Base-by-base conservation (phyloP, 805 yeast species). In the Monosporozyma siamensis region DNA sequence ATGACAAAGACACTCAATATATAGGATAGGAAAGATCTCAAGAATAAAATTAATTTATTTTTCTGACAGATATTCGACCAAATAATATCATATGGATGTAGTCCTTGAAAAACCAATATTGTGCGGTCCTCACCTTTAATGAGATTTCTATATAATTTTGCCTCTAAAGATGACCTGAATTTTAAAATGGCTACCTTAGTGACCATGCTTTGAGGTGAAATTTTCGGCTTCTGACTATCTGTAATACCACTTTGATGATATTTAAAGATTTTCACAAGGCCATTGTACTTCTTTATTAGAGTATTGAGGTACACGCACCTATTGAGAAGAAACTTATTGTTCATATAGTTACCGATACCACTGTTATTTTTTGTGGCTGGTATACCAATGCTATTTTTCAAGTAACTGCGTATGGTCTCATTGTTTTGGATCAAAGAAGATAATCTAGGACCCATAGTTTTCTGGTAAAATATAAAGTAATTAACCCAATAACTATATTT, bases 41-140 rank as follows among this genome's bases (percentile, higher is more conserved):
- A 18, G 14, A 64, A 61, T 9, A 56, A 58, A 3, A 67, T 50
- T 47, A 65, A 49, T 17, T 69, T 65, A 43, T 65, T 68, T 22
- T 59, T 61, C 11, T 65, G 51, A 3, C 63, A 54, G 5, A 85
- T 49, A 49, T 84, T 85, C 0, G 63, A 52, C 96, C 97, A 88
- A 1, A 80, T 61, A 1, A 88, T 66, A 52, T 84, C 94, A 7
- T 69, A 58, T 2, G 89, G 82, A 51, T 80, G 72, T 2, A 29
- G 17, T 8, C 32, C 32, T 15, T 29, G 32, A 12, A 29, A 29
- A 14, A 29, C 32, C 4, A 29, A 10, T 4, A 20, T 29, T 10
- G 32, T 29, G 4, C 17, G 14, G 9, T 29, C 17, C 17, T 29
- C 32, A 4, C 20, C 18, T 29, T 29, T 20, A 15, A 29, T 29